Percentiles rank a stretch among this genome's conserved stretches.
Evolutionary conservation across 331 rosid genomes (phyloP).

Genomic region (Malus hybrid): DNA sequence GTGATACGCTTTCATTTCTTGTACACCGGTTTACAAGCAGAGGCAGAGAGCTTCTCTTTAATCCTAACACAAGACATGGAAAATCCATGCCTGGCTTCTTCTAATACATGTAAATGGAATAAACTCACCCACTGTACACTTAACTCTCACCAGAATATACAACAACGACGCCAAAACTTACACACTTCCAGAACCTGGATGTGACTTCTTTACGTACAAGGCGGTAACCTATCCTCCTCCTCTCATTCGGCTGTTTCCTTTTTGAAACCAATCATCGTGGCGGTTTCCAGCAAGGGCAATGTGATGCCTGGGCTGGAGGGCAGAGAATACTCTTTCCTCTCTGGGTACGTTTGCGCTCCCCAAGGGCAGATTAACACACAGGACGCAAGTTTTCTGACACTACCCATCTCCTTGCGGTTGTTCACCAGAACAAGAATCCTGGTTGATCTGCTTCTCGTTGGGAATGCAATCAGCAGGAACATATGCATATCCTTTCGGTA

Average conservation of each 20-base stretch:
- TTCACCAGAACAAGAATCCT: constrained; percentile 48
- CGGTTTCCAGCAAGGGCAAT: constrained; percentile 7
- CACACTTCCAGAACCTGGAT: constrained; percentile 25
- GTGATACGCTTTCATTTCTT: constrained; percentile 21
- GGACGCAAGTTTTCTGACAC: constrained; percentile 12
- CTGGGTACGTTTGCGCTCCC: constrained; percentile 5
- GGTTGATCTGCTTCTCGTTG: constrained; percentile 60
- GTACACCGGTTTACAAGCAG: constrained; percentile 30
- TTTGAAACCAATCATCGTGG: background rate
- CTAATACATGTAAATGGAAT: constrained; percentile 42
- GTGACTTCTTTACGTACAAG: constrained; percentile 18
- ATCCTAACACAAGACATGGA: constrained; percentile 11
- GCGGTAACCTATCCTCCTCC: constrained; percentile 26
- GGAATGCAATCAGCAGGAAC: constrained; percentile 94
- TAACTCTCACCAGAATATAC: constrained; percentile 57
- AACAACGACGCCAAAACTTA: constrained; percentile 47
- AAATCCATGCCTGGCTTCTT: constrained; percentile 25
- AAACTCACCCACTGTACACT: constrained; percentile 75
- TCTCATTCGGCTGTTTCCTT: constrained; percentile 9
- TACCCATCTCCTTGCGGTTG: constrained; percentile 55
- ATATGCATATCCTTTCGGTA: constrained; percentile 94
- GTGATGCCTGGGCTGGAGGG: background rate
- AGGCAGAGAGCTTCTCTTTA: constrained; percentile 12
- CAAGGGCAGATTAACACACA: constrained; percentile 15
- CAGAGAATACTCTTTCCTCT: background rate